These are phyloP conservation scores for Hypericum androsaemum DNA, from an alignment of 345 rosid species.

Conservation along the genomic window DNA sequence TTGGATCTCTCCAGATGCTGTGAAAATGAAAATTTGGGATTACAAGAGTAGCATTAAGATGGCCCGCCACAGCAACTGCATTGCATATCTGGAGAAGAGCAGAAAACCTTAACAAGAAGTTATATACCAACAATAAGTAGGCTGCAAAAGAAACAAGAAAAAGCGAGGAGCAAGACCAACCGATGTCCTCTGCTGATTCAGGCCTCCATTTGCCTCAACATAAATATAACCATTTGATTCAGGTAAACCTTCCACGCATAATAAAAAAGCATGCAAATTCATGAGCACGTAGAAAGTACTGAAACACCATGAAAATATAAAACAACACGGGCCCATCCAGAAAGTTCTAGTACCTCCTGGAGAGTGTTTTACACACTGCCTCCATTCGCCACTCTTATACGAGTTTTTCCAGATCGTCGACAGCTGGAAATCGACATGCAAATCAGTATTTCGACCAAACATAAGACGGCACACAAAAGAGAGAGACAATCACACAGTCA, in stretches of 20 bases:
- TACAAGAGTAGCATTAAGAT: slow-evolving; percentile 90
- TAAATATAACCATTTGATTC: slow-evolving; percentile 91
- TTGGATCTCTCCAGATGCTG: slow-evolving; percentile 98
- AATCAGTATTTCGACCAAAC: too few species aligned
- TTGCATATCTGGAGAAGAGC: slow-evolving; percentile 64
- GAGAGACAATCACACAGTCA: too few species aligned
- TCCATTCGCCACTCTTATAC: slow-evolving; percentile 72
- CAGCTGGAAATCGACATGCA: slow-evolving; percentile 36
- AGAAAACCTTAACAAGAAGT: not conserved
- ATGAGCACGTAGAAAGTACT: not conserved
- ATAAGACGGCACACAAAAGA: not conserved
- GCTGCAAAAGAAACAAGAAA: not conserved
- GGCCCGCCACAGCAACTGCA: slow-evolving; percentile 99
- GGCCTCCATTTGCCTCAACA: slow-evolving; percentile 97
- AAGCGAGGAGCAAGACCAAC: slow-evolving; percentile 42
- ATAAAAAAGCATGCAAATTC: not conserved
- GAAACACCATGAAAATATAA: not conserved
- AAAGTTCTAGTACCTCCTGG: slow-evolving; percentile 45
- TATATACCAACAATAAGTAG: not conserved
- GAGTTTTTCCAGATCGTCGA: slow-evolving; percentile 84
- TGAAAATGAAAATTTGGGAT: slow-evolving; percentile 94
- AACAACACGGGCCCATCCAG: not conserved
- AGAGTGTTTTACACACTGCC: slow-evolving; percentile 58
- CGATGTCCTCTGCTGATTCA: slow-evolving; percentile 99
- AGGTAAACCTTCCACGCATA: slow-evolving; percentile 51